Base-by-base conservation (phyloP, 2,329 filamentous ascomycete genomes). In the Sclerotinia minor region DNA sequence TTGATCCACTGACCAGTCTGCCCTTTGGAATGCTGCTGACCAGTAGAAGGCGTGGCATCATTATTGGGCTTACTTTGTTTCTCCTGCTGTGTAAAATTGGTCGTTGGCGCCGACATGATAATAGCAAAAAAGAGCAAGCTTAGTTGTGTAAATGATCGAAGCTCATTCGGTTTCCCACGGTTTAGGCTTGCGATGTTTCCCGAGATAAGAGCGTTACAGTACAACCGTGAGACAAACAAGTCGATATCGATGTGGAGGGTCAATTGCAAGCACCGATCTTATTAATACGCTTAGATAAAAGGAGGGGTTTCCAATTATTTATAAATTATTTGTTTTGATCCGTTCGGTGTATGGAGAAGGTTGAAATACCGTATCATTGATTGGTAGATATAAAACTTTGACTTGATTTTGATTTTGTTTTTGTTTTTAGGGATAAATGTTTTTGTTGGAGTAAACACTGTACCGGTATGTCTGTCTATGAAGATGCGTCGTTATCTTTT, bases 171-270 rank as follows among this genome's bases (percentile, higher is more conserved):
- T 66, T 66, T 66, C 64, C 64, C 26, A 63, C 71, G 71, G 71
- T 63, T 72, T 72, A 72, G 71, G 69, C 68, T 65, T 58, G 50
- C 53, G 54, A 50, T 45, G 44, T 26, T 52, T 63, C 47, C 59
- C 45, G 45, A 63, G 59, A 61, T 61, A 61, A 61, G 44, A 49
- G 45, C 21, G 21, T 35, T 29, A 15, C 44, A 63, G 35, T 29
- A 15, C 44, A 63, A 49, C n/a, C 54, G 11, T 26, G 13, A 52
- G 13, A 26, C n/a, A 6, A 5, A n/a, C 11, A n/a, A 21, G 21
- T 26, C 9, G 54, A 57, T 8, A 32, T 47, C 24, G 45, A 47
- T 19, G 54, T 35, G 19, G 55, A 24, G 21, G 41, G 29, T 45
- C 17, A 26, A 35, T 47, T 24, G 58, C 32, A 41, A 57, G 35